Percentiles rank a stretch among this genome's conserved stretches.
phyloP scores from a whole-genome alignment of 495 filamentous ascomycete species.

The Penicillium herquei region DNA sequence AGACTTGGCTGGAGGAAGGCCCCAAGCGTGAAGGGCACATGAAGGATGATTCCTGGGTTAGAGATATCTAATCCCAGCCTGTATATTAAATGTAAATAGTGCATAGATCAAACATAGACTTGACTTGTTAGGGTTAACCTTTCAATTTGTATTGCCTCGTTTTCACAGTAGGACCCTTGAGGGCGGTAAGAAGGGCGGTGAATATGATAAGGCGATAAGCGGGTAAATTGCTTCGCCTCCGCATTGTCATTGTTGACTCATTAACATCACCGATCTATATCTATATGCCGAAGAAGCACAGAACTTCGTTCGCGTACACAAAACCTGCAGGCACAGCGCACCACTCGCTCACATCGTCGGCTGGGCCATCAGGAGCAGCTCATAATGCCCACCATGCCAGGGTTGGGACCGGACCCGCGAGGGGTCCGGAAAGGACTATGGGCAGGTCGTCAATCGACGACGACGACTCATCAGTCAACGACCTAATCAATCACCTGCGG shows the following conservation, averaged over 20 bases:
- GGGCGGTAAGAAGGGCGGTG: background rate
- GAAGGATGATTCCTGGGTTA: conserved; percentile 62
- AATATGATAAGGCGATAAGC: conserved; percentile 13
- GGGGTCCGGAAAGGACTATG: background rate
- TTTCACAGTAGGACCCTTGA: background rate
- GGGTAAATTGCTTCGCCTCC: background rate
- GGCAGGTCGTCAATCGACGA: background rate
- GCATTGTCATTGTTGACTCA: conserved; percentile 4
- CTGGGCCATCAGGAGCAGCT: conserved; percentile 21
- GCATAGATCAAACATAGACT: background rate
- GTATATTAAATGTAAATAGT: conserved; percentile 7
- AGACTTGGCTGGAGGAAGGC: conserved; percentile 61
- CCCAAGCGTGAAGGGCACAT: conserved; percentile 56
- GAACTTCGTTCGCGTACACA: conserved; percentile 18
- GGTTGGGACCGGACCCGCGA: background rate
- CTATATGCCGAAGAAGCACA: conserved; percentile 48
- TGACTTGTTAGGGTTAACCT: background rate
- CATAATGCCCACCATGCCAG: conserved; percentile 29
- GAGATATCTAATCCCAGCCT: conserved; percentile 47
- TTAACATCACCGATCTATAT: conserved; percentile 14
- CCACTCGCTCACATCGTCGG: conserved; percentile 26
- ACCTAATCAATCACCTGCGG: conserved; percentile 49
- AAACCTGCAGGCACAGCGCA: conserved; percentile 41
- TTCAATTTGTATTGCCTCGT: no score
- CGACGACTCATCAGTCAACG: conserved; percentile 42